Evolutionary conservation across 805 yeast genomes (phyloP), one percentile per base, ranked within the genome.

Genomic region (Candida vaughaniae): DNA sequence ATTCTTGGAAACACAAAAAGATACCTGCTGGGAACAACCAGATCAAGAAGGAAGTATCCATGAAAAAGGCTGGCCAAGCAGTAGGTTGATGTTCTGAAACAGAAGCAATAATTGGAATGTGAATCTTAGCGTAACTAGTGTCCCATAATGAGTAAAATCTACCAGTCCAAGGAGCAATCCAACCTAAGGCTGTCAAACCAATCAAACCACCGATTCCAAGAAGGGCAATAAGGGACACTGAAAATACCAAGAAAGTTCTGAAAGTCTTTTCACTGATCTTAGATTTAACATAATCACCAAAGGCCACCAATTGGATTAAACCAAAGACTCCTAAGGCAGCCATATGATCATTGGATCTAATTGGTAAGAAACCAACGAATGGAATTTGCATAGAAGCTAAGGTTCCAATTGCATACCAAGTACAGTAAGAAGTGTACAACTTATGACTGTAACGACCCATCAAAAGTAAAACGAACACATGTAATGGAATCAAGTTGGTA

Each of bases 71-170:
- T 8, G 98, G 95, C 99, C 99, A 93, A 3, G 99, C 96, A n/a
- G 98, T 91, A 42, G 99, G 99, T 73, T 93, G 99, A 71, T 93
- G 99, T 69, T 93, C 99, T 10, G 96, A 87, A 25, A 93, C 99
- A 3, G 97, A 90, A 1, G 99, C 99, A 64, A 93, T 93, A 58
- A 93, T 93, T 30, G 99, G 99, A 53, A 93, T 93, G 60, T 93
- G 99, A 48, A 93, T 85, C 70, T 90, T 91, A 45, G 99, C 99
- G 56, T 95, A 93, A 61, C 77, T 84, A 4, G 99, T 93, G 61
- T 93, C 99, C 99, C 99, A 93, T 49, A 95, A 69, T 2, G 98
- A 90, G 67, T 93, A 93, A 71, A 93, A 95, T 66, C 99, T 84
- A 49, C 99, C 99, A 8, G 97, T 89, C 99, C 99, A 93, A 38